Percentiles rank a stretch among this genome's conserved stretches.
Evolutionary conservation across 2,329 filamentous ascomycete genomes (phyloP).

Genomic region (Cryphonectria naterciae): DNA sequence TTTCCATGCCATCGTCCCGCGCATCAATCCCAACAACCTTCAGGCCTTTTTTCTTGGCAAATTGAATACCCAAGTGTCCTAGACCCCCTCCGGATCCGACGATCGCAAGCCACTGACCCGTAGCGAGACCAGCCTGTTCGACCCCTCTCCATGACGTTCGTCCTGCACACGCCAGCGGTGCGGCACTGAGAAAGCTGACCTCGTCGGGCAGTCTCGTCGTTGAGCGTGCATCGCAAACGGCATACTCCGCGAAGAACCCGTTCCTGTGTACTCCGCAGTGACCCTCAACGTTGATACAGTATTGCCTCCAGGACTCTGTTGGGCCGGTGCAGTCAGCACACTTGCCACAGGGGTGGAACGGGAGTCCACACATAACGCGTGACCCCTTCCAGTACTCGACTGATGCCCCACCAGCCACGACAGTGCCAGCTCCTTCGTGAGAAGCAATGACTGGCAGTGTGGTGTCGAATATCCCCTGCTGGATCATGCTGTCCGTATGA

Average conservation of each 20-base stretch:
- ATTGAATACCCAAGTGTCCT: constrained; percentile 55
- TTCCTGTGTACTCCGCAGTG: constrained; percentile 35
- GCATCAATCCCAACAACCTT: constrained; percentile 59
- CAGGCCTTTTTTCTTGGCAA: constrained; percentile 55
- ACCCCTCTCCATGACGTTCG: constrained; percentile 54
- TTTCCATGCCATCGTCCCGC: constrained; percentile 54
- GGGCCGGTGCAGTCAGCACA: constrained; percentile 57
- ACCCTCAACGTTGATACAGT: constrained; percentile 49
- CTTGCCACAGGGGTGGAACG: constrained; percentile 54
- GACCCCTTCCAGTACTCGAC: constrained; percentile 54
- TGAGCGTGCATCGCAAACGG: constrained; percentile 51
- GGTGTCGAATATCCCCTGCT: constrained; percentile 51
- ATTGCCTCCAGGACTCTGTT: constrained; percentile 52
- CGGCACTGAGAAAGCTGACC: constrained; percentile 54
- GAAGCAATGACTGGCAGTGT: constrained; percentile 57
- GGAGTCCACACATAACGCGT: constrained; percentile 60
- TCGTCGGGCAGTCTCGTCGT: constrained; percentile 52
- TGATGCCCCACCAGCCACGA: constrained; percentile 50
- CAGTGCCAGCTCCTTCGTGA: constrained; percentile 61
- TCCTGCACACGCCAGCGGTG: constrained; percentile 61
- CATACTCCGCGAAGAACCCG: constrained; percentile 63
- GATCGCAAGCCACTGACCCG: constrained; percentile 45
- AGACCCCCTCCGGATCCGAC: constrained; percentile 56
- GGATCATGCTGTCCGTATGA: constrained; percentile 65
- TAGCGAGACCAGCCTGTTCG: constrained; percentile 42